Evolutionary conservation across 768 basidiomycete species (phyloP).

Genomic region (Astraeus odoratus): DNA sequence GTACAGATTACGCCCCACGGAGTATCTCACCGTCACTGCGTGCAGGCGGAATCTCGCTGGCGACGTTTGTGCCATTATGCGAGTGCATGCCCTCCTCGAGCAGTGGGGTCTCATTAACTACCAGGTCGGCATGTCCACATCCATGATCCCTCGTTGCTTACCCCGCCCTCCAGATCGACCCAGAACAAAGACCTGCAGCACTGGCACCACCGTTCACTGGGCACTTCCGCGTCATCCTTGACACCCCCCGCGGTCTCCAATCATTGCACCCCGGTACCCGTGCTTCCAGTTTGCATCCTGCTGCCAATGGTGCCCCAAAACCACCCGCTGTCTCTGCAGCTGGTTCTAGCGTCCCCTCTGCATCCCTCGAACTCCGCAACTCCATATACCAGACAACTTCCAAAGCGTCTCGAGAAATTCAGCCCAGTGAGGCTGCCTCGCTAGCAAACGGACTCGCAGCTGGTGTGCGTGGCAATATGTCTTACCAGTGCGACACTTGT

Average conservation of each 20-base stretch:
- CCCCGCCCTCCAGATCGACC: conserved; percentile 71
- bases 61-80: conserved; percentile 97
- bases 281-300: conserved; percentile 38
- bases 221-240: conserved; percentile 95
- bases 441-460: conserved; percentile 48
- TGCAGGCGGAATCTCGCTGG: conserved; percentile 94
- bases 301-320: conserved; percentile 44
- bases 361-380: conserved; percentile 82
- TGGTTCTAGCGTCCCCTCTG: conserved; percentile 35
- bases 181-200: conserved; percentile 89
- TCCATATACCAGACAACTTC: conserved; percentile 86
- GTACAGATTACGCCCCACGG: conserved; percentile 85
- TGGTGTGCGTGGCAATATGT: conserved; percentile 41
- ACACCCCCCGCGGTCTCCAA: conserved; percentile 92
- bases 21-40: conserved; percentile 96
- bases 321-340: conserved; percentile 19
- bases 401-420: conserved; percentile 71
- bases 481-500: conserved; percentile 87
- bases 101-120: conserved; percentile 99
- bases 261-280: conserved; percentile 84
- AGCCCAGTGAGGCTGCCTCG: conserved; percentile 56
- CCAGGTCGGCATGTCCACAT: conserved; percentile 53
- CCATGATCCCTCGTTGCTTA: not conserved
- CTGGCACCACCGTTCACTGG: conserved; percentile 97
- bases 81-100: conserved; percentile 96